phyloP scores from a whole-genome alignment of 371 early-diverging fungal species.

The Encephalitozoon hellem region DNA sequence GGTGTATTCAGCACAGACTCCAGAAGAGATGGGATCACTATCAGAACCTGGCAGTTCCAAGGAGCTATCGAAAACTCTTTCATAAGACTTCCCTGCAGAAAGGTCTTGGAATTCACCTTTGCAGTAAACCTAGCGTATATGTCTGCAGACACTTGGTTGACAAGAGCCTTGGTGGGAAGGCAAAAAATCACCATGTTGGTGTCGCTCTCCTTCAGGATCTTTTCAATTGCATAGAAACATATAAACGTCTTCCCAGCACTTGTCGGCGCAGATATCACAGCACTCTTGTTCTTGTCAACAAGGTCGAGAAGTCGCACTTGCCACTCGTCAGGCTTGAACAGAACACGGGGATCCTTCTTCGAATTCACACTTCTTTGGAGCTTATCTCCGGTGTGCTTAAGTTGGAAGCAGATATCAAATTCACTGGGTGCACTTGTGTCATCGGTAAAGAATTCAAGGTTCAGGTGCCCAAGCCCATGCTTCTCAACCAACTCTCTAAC shows the following conservation, averaged over 20 bases:
- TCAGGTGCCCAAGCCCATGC: slow-evolving; percentile 16
- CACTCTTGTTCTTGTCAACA: slow-evolving; percentile 60
- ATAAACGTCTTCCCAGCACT: slow-evolving; percentile 65
- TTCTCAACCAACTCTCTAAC: slow-evolving; percentile 54
- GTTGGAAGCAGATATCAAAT: slow-evolving; percentile 60
- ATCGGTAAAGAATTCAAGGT: slow-evolving; percentile 15
- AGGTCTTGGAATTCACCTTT: slow-evolving; percentile 54
- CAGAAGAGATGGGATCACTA: slow-evolving; percentile 63
- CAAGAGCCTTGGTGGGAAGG: slow-evolving; percentile 65
- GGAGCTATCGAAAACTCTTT: slow-evolving; percentile 54
- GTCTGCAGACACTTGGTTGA: slow-evolving; percentile 65
- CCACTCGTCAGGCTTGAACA: slow-evolving; percentile 64
- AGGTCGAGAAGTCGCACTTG: slow-evolving; percentile 63
- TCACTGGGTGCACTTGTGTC: slow-evolving; percentile 50
- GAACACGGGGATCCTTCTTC: slow-evolving; percentile 60
- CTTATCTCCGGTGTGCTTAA: slow-evolving; percentile 59
- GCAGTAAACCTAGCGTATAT: slow-evolving; percentile 63
- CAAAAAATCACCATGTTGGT: slow-evolving; percentile 63
- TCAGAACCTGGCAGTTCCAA: slow-evolving; percentile 62
- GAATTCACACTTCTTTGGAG: slow-evolving; percentile 59
- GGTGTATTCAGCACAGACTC: slow-evolving; percentile 52
- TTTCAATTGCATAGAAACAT: slow-evolving; percentile 65
- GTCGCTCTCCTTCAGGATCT: slow-evolving; percentile 61
- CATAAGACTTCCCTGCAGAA: slow-evolving; percentile 59
- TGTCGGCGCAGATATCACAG: slow-evolving; percentile 65